A percentile compares a stretch with the other conserved stretches of the same genome.
phyloP scores from a whole-genome alignment of 192 early-diverging fungal species.

The Umbelopsis isabellina region DNA sequence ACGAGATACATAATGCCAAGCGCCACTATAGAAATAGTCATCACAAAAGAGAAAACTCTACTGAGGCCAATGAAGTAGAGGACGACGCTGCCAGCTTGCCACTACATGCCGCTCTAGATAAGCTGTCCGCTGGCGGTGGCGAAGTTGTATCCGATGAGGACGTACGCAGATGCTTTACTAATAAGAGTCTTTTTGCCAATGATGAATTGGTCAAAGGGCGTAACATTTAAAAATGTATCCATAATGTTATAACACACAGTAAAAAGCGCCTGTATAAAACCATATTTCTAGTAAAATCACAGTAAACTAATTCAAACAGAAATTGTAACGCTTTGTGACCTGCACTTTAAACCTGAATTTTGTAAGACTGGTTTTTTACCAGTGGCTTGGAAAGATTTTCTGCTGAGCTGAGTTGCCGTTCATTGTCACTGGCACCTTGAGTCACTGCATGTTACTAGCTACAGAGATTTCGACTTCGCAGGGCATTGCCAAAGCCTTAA shows the following conservation, averaged over 20 bases:
- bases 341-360: no score
- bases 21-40: slow-evolving; percentile 1
- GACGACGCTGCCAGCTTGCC: neutral
- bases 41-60: neutral
- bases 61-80: neutral
- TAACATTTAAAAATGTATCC: no score
- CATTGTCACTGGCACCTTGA: neutral
- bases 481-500: slow-evolving; percentile 40
- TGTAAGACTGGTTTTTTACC: neutral
- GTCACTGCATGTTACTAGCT: slow-evolving; percentile 1
- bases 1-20: slow-evolving; percentile 28
- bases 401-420: slow-evolving; percentile 1
- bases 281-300: no score
- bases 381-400: slow-evolving; percentile 14
- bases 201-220: no score
- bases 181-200: neutral
- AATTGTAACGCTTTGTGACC: no score
- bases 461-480: slow-evolving; percentile 31
- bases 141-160: slow-evolving; percentile 25
- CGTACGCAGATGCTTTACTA: slow-evolving; percentile 18
- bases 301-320: no score
- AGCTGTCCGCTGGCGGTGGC: slow-evolving; percentile 18
- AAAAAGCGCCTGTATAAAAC: no score
- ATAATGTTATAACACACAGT: no score
- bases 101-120: slow-evolving; percentile 2